phyloP scores from a whole-genome alignment of 768 basidiomycete genomes.

The Imleria badia region DNA sequence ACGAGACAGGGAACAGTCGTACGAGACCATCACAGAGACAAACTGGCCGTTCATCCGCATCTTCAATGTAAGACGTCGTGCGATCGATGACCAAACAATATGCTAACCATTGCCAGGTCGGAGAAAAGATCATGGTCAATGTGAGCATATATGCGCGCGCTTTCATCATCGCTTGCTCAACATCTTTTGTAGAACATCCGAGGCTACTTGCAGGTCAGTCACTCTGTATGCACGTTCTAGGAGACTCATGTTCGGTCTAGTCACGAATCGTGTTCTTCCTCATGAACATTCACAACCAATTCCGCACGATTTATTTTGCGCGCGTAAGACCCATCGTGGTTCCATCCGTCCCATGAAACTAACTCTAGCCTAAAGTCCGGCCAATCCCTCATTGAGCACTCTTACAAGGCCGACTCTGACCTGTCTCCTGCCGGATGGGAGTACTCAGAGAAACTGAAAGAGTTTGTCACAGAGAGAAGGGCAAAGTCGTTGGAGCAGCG shows the following conservation, averaged over 20 bases:
- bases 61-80: conserved; percentile 61
- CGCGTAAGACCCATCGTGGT: conserved; percentile 52
- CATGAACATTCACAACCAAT: conserved; percentile 98
- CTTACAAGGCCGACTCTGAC: conserved; percentile 98
- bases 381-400: conserved; percentile 98
- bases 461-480: conserved; percentile 85
- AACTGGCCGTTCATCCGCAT: conserved; percentile 95
- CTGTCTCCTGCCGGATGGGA: conserved; percentile 95
- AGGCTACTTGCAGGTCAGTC: conserved; percentile 80
- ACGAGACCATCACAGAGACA: conserved; percentile 89
- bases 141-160: conserved; percentile 41
- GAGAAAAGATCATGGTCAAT: conserved; percentile 95
- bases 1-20: conserved; percentile 78
- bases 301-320: conserved; percentile 94
- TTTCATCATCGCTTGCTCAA: background rate
- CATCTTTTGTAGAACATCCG: conserved; percentile 61
- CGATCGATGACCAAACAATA: background rate
- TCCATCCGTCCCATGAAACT: background rate
- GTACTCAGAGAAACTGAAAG: conserved; percentile 85
- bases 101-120: conserved; percentile 54
- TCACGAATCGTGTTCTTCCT: conserved; percentile 97
- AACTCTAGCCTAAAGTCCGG: conserved; percentile 65
- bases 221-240: background rate
- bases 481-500: conserved; percentile 73
- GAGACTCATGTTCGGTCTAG: conserved; percentile 38